Conservation (phyloP, 2,329 filamentous ascomycete genomes). For the Chaetomiaceae sp. region DNA sequence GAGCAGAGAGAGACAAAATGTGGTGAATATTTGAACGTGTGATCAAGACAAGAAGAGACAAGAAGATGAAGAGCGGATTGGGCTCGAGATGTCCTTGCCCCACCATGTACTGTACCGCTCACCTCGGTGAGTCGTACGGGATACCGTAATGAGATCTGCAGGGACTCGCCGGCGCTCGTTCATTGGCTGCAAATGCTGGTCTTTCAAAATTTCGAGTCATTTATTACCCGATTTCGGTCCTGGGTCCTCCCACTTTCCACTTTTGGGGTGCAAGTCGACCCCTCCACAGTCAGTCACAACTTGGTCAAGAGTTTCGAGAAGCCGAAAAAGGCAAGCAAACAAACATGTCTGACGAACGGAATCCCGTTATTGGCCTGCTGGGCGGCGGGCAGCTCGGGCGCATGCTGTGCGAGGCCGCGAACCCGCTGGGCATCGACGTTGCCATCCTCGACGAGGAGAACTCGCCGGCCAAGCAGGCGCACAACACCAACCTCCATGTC, state of each 20-base stretch:
- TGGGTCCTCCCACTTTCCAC: too few relatives aligned
- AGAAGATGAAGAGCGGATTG: too few relatives aligned
- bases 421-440: constrained; percentile 67
- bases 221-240: constrained; percentile 7
- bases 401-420: constrained; percentile 88
- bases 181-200: not conserved
- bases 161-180: too few relatives aligned
- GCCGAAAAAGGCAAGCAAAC: not conserved
- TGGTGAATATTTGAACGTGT: too few relatives aligned
- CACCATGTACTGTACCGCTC: too few relatives aligned
- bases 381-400: constrained; percentile 75
- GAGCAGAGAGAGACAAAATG: too few relatives aligned
- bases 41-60: too few relatives aligned
- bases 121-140: too few relatives aligned
- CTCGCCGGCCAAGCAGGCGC: constrained; percentile 81
- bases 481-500: constrained; percentile 67
- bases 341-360: constrained; percentile 19
- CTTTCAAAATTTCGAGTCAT: constrained; percentile 12
- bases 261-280: not conserved
- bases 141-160: too few relatives aligned
- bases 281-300: too few relatives aligned
- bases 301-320: too few relatives aligned
- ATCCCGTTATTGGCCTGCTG: constrained; percentile 47
- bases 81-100: too few relatives aligned
- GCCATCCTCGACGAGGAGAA: constrained; percentile 73